phyloP scores from a whole-genome alignment of 73 alveolate species.

The Tetrahymena malaccensis region DNA sequence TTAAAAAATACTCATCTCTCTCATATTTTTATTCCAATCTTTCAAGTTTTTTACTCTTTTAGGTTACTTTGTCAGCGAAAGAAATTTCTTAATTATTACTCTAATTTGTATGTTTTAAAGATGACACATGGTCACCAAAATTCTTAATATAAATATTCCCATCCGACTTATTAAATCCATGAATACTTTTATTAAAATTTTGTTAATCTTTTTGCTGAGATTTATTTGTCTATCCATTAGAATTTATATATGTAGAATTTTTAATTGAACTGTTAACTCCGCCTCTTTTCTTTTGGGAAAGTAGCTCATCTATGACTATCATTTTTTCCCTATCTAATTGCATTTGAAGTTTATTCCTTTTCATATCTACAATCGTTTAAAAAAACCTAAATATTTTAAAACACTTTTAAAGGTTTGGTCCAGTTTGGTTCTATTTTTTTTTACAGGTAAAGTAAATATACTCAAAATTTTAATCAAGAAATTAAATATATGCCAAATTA shows the following conservation, averaged over 20 bases:
- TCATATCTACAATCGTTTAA: background rate
- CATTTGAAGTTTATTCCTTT: background rate
- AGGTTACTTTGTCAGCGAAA: background rate
- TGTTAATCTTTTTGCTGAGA: background rate
- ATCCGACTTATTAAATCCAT: background rate
- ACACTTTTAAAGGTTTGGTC: no score
- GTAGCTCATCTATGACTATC: background rate
- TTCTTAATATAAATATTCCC: background rate
- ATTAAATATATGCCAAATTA: no score
- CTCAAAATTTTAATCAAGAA: no score
- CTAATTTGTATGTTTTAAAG: background rate
- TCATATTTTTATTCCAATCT: background rate
- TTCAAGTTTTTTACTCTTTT: background rate
- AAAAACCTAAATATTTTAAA: no score
- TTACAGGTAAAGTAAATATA: no score
- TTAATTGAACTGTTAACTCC: background rate
- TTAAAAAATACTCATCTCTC: background rate
- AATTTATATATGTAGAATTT: background rate
- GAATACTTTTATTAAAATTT: background rate
- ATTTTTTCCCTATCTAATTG: background rate
- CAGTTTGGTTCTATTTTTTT: background rate
- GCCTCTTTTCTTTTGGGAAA: background rate
- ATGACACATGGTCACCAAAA: background rate
- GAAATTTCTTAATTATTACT: background rate
- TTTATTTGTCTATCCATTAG: background rate